phyloP scores from a whole-genome alignment of 495 filamentous ascomycete species.

The Penicillium pulvis region DNA sequence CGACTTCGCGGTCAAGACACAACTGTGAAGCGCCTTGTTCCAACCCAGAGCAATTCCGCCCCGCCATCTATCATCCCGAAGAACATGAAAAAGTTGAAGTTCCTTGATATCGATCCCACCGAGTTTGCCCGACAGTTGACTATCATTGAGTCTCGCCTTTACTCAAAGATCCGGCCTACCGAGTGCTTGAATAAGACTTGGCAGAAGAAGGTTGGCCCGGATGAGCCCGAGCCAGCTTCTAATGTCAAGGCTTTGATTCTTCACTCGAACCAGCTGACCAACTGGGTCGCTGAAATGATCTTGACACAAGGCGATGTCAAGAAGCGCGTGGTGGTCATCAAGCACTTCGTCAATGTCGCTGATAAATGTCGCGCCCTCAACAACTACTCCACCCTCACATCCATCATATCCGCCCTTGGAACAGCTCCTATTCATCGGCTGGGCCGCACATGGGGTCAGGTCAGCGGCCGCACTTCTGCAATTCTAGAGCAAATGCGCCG shows the following conservation, averaged over 20 bases:
- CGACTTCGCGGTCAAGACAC: conserved; percentile 83
- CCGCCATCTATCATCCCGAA: conserved; percentile 92
- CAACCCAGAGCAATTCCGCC: conserved; percentile 74
- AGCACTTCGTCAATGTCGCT: conserved; percentile 94
- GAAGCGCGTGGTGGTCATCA: conserved; percentile 95
- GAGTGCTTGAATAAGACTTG: conserved; percentile 98
- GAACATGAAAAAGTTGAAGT: conserved; percentile 99
- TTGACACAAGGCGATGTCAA: conserved; percentile 89
- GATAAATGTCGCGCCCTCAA: conserved; percentile 95
- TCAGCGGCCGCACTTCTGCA: conserved; percentile 77
- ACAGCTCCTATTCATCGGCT: conserved; percentile 94
- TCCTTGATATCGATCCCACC: conserved; percentile 92
- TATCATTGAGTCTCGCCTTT: conserved; percentile 92
- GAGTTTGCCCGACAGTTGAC: conserved; percentile 97
- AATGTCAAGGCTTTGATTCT: conserved; percentile 96
- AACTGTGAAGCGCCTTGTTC: conserved; percentile 81
- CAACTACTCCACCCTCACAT: conserved; percentile 98
- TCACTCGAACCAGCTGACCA: conserved; percentile 97
- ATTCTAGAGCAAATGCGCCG: conserved; percentile 88
- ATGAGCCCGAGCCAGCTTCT: conserved; percentile 83
- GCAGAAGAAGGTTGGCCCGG: conserved; percentile 86
- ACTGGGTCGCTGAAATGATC: conserved; percentile 99
- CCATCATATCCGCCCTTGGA: conserved; percentile 93
- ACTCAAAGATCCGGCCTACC: conserved; percentile 91
- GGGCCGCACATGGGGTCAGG: conserved; percentile 91